Conservation (phyloP, 1,139 yeast genomes). For the Nakaseomyces nivariensis region DNA sequence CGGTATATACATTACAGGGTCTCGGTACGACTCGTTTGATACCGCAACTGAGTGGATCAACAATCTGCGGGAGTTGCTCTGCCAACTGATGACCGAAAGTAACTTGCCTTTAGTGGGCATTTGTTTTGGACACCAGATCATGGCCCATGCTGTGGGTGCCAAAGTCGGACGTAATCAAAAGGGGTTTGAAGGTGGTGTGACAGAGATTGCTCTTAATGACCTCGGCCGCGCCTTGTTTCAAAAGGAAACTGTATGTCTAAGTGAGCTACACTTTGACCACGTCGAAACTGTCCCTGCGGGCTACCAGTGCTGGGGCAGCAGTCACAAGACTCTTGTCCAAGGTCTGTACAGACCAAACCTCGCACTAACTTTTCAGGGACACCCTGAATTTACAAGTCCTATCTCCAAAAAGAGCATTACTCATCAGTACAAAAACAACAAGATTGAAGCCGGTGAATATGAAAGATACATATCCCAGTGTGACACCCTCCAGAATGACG, state of each 20-base stretch:
- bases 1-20: constrained; percentile 46
- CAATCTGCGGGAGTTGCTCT: constrained; percentile 34
- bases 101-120: constrained; percentile 46
- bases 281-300: constrained; percentile 42
- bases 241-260: constrained; percentile 32
- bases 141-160: constrained; percentile 57
- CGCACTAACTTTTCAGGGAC: constrained; percentile 73
- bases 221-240: constrained; percentile 32
- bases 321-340: constrained; percentile 49
- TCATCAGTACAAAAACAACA: constrained; percentile 4
- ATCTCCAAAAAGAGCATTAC: constrained; percentile 7
- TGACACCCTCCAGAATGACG: constrained; percentile 9
- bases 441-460: constrained; percentile 3
- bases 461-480: constrained; percentile 4
- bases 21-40: constrained; percentile 42
- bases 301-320: constrained; percentile 42
- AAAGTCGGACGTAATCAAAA: constrained; percentile 44
- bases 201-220: constrained; percentile 40
- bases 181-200: constrained; percentile 71
- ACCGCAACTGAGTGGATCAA: constrained; percentile 39
- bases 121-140: constrained; percentile 82
- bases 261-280: constrained; percentile 65
- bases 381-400: constrained; percentile 62
- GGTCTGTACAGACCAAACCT: constrained; percentile 42
- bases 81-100: constrained; percentile 15